Percentiles rank a stretch among this genome's conserved stretches.
These are phyloP conservation scores for Phaeotremella skinneri DNA, from an alignment of 768 basidiomycete species.

Conservation along the genomic window DNA sequence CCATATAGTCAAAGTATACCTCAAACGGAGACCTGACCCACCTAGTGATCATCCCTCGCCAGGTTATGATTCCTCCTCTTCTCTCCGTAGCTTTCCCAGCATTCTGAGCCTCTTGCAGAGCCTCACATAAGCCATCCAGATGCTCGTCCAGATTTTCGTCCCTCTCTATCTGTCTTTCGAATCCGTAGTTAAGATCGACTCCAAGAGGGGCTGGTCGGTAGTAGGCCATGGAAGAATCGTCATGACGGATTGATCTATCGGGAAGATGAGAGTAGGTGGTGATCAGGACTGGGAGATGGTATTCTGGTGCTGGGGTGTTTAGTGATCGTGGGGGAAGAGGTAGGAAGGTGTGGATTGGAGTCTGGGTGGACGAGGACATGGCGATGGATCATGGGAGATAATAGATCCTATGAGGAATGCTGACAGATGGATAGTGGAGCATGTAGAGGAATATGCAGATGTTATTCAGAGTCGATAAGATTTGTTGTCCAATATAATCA, in stretches of 20 bases:
- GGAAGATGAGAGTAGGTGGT: constrained; percentile 49
- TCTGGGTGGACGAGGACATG: background rate
- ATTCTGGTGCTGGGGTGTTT: constrained; percentile 26
- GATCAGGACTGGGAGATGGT: constrained; percentile 41
- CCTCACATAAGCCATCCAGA: constrained; percentile 48
- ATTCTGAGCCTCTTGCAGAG: constrained; percentile 20
- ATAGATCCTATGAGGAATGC: background rate
- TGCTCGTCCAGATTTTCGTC: constrained; percentile 46
- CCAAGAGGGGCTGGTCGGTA: constrained; percentile 43
- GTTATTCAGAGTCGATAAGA: too few species aligned
- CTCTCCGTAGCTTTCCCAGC: constrained; percentile 23
- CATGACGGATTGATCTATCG: constrained; percentile 37
- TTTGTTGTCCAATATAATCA: too few species aligned
- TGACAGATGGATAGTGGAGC: background rate
- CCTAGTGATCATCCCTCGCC: constrained; percentile 52
- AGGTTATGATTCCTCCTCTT: constrained; percentile 47
- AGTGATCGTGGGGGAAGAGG: constrained; percentile 36
- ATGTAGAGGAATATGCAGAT: too few species aligned
- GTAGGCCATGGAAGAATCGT: constrained; percentile 43
- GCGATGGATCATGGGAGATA: background rate
- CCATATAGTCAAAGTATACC: background rate
- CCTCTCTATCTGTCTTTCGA: constrained; percentile 42
- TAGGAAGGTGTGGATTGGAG: constrained; percentile 21
- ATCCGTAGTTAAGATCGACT: constrained; percentile 46
- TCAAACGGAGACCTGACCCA: constrained; percentile 9